Evolutionary conservation across 2,329 filamentous ascomycete genomes (phyloP), one percentile per base, ranked within the genome.

Genomic region (Ceratocystis lukuohia): DNA sequence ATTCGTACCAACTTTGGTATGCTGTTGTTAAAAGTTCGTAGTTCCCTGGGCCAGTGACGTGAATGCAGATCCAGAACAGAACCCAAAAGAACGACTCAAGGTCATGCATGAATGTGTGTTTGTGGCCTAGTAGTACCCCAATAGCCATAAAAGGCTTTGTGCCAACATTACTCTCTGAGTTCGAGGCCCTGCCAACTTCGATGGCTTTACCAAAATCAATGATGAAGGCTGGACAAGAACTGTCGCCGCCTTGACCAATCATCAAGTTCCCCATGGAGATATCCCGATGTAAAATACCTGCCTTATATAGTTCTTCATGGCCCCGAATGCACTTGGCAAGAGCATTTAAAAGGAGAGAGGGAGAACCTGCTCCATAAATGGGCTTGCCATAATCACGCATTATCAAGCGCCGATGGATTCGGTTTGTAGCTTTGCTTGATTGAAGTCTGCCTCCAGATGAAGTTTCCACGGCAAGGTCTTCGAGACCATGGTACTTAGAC

Each of bases 11-110:
- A 10, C 5, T n/a, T n/a, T 20, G 17, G 15, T 48, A 48, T 10
- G 1, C 2, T 37, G 33, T 20, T 20, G 6, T 4, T 48, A 20
- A n/a, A 3, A 2, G 15, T n/a, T 20, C 3, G 8, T 48, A 4
- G 8, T 7, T 0, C 20, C 17, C 5, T 48, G 46, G 46, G 1
- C 2, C 46, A 20, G 17, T 48, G 17, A 22, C 17, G 20, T 64
- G 45, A 2, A 33, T n/a, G 20, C 22, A 50, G 20, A 64, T 50
- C 62, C 62, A 64, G 25, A 41, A 22, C 6, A 64, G 62, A 7
- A 37, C 25, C 62, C 62, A 64, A n/a, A 48, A 64, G 22, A 64
- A 64, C 2, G 62, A 64, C 15, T 64, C 62, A 50, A 64, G 62
- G 41, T 64, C 45, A 22, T 64, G 62, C 15, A 48, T 33, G 62